Evolutionary conservation across 306 rosid species (phyloP).

Genomic region (Dalbergia cultrata): DNA sequence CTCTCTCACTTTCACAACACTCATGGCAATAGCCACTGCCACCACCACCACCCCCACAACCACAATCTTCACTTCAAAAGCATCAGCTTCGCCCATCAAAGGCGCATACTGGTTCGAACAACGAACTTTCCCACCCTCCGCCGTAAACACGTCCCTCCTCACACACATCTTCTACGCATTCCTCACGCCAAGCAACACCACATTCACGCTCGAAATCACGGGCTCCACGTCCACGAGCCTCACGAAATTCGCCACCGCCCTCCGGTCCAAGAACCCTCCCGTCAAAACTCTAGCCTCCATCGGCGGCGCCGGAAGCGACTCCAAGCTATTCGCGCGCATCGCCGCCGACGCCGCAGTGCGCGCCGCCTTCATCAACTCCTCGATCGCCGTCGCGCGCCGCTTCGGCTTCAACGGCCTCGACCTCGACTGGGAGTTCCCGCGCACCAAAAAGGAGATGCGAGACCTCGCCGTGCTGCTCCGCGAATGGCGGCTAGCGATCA

Average conservation of each 20-base stretch:
- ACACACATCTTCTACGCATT: constrained; percentile 78
- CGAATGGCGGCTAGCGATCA: constrained; percentile 53
- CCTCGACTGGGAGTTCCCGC: constrained; percentile 83
- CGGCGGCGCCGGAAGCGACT: constrained; percentile 57
- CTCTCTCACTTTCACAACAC: not conserved
- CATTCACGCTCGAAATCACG: constrained; percentile 50
- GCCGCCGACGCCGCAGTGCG: constrained; percentile 58
- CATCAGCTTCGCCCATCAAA: constrained; percentile 49
- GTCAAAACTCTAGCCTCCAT: constrained; percentile 62
- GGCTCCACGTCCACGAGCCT: constrained; percentile 46
- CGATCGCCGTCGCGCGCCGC: constrained; percentile 62
- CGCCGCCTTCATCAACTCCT: constrained; percentile 63
- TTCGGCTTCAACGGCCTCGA: constrained; percentile 75
- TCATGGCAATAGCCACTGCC: constrained; percentile 10
- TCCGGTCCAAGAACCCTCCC: constrained; percentile 46
- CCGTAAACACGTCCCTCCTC: constrained; percentile 69
- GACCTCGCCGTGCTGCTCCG: constrained; percentile 51
- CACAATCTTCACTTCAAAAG: not conserved
- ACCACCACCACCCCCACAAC: not conserved
- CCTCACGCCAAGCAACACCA: constrained; percentile 55
- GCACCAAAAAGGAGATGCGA: constrained; percentile 55
- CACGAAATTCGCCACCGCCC: constrained; percentile 55
- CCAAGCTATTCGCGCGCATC: constrained; percentile 49
- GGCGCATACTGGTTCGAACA: constrained; percentile 62
- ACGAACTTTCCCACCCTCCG: constrained; percentile 60